Conservation (phyloP, 768 basidiomycete species). For the Collybiopsis luxurians region DNA sequence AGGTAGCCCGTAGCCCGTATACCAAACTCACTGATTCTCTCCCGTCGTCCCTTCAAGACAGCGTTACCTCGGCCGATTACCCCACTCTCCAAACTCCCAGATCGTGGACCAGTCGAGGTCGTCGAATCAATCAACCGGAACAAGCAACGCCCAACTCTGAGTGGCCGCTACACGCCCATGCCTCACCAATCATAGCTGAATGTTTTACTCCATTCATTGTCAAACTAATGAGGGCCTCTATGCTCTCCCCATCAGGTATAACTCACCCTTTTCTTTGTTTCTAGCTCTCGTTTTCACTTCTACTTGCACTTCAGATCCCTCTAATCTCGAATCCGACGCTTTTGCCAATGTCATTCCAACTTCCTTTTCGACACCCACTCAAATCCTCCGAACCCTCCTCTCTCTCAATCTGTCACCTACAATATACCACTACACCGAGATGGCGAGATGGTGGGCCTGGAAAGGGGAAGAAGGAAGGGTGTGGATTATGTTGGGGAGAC, state of each 20-base stretch:
- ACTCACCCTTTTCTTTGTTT: too few species aligned
- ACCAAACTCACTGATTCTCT: too few species aligned
- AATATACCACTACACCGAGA: slow-evolving; percentile 5
- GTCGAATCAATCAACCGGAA: background rate
- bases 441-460: slow-evolving; percentile 3
- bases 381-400: slow-evolving; percentile 1
- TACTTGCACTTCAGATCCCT: too few species aligned
- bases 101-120: slow-evolving; percentile 1
- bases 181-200: background rate
- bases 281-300: too few species aligned
- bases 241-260: too few species aligned
- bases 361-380: background rate
- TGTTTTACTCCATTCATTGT: slow-evolving; percentile 3
- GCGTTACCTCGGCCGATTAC: background rate
- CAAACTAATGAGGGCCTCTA: background rate
- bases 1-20: background rate
- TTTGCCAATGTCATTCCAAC: too few species aligned
- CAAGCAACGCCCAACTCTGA: background rate
- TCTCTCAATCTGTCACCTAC: slow-evolving; percentile 1
- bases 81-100: background rate
- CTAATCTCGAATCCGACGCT: background rate
- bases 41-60: background rate
- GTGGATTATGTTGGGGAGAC: background rate
- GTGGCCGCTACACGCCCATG: background rate
- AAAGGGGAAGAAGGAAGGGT: background rate